Evolutionary conservation across 306 rosid genomes (phyloP), one percentile per base, ranked within the genome.

Genomic region (Cucurbita maxima): DNA sequence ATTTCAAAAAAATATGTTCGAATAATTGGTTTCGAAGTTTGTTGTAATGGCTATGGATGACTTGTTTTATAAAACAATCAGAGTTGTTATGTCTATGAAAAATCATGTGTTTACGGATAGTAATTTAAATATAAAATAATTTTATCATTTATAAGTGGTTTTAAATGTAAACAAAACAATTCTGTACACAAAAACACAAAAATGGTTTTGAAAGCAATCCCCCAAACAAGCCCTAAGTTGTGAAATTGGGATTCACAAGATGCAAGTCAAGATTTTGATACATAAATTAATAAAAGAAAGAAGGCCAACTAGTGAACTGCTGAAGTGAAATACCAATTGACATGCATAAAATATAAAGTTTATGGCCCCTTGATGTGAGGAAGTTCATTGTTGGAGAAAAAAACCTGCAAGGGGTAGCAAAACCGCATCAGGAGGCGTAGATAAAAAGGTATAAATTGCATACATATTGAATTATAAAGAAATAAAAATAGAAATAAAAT

Each of bases 331-430:
- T 69, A 94, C 97, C 98, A 62, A 87, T 79, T 41, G 98, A 89
- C 71, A 90, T 81, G 88, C 98, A 90, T 13, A 94, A 83, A 73
- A 94, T 81, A 76, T 81, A 92, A 86, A 89, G 76, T 75, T 81
- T 76, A 64, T 89, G 91, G 72, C 96, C 90, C 76, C 87, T 89
- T 36, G 87, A 81, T 73, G 87, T 87, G 30, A 94, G 86, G 82
- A 83, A 86, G 85, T 74, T 89, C 76, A 94, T 86, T 16, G 96
- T 87, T 75, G 96, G 97, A 72, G 97, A 80, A 58, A 90, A 94
- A 81, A 90, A 94, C 97, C 96, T 94, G 92, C 86, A 81, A 74
- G 86, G 37, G 80, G 57, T 59, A 45, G 48, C 36, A 55, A 8
- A 19, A 73, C 22, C 20, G 19, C 55, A 43, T 14, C 48, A 10